Evolutionary conservation across 768 basidiomycete genomes (phyloP).

Genomic region (Rhodotorula kratochvilovae): DNA sequence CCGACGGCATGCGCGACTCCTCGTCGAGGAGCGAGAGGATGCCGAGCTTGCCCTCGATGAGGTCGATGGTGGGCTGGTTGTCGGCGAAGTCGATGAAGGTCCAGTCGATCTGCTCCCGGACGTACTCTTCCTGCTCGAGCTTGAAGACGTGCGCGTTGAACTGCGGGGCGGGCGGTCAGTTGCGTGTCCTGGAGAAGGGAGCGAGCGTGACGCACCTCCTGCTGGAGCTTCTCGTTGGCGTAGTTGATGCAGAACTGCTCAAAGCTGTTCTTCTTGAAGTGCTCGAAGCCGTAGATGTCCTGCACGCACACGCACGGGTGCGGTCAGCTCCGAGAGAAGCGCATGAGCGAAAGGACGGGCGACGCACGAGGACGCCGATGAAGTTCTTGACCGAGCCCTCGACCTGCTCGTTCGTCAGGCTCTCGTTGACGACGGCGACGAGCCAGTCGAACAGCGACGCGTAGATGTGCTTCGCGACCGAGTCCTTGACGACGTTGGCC

Average conservation of each 20-base stretch:
- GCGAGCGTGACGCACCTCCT: conserved; percentile 63
- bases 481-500: conserved; percentile 89
- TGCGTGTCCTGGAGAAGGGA: too few relatives aligned
- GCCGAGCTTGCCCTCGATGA: conserved; percentile 95
- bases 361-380: conserved; percentile 88
- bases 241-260: conserved; percentile 99
- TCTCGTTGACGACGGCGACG: conserved; percentile 94
- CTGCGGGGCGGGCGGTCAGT: conserved; percentile 49
- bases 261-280: conserved; percentile 51
- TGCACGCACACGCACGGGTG: neutral
- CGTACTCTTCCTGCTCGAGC: conserved; percentile 98
- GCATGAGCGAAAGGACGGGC: conserved; percentile 61
- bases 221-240: conserved; percentile 95
- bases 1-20: conserved; percentile 91
- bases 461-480: conserved; percentile 97
- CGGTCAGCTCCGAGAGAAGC: neutral
- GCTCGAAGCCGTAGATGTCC: conserved; percentile 52
- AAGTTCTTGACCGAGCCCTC: conserved; percentile 78
- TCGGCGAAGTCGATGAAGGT: conserved; percentile 96
- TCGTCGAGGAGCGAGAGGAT: conserved; percentile 92
- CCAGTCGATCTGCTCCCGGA: conserved; percentile 98
- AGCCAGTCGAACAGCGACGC: conserved; percentile 99
- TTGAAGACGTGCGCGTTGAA: conserved; percentile 99
- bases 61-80: conserved; percentile 97
- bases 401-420: conserved; percentile 88